A percentile compares a stretch with the other conserved stretches of the same genome.
Evolutionary conservation across 2,329 filamentous ascomycete species (phyloP).

Genomic region (Orbilia ellipsospora): DNA sequence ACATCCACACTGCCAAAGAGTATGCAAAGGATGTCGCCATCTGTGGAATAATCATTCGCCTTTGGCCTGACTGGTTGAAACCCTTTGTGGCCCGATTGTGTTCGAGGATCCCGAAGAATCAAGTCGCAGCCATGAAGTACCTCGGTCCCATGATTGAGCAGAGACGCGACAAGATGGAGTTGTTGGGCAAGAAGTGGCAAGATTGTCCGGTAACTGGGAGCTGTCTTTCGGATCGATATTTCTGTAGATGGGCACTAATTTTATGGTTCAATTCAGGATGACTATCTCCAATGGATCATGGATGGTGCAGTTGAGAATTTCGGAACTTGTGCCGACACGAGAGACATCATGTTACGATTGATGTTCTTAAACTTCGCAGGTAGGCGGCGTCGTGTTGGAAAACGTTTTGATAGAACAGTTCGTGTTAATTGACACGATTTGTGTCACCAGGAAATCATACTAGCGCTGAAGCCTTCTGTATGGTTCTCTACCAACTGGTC

Average conservation of each 20-base stretch:
- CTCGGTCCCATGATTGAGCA: slow-evolving; percentile 38
- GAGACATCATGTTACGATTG: slow-evolving; percentile 53
- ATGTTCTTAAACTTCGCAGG: slow-evolving; percentile 55
- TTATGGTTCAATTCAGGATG: slow-evolving; percentile 23
- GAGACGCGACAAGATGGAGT: slow-evolving; percentile 48
- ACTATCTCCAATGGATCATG: slow-evolving; percentile 55
- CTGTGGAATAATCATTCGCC: slow-evolving; percentile 39
- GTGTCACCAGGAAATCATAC: slow-evolving; percentile 42
- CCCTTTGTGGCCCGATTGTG: slow-evolving; percentile 25
- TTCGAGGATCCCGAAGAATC: slow-evolving; percentile 48
- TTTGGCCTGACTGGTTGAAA: slow-evolving; percentile 48
- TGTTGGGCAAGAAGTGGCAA: slow-evolving; percentile 43
- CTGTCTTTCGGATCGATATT: not conserved
- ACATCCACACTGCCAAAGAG: slow-evolving; percentile 47
- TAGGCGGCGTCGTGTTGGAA: slow-evolving; percentile 1
- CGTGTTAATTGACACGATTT: not conserved
- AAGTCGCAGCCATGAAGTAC: slow-evolving; percentile 40
- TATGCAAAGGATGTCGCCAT: slow-evolving; percentile 53
- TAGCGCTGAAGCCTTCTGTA: slow-evolving; percentile 42
- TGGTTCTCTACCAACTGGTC: slow-evolving; percentile 49
- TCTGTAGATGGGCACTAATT: not conserved
- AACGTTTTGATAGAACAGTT: not conserved
- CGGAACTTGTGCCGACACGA: slow-evolving; percentile 35
- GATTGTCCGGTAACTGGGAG: slow-evolving; percentile 39
- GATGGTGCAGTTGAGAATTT: slow-evolving; percentile 45